Base-by-base conservation (phyloP, 768 basidiomycete genomes). In the Gelatoporia subvermispora region DNA sequence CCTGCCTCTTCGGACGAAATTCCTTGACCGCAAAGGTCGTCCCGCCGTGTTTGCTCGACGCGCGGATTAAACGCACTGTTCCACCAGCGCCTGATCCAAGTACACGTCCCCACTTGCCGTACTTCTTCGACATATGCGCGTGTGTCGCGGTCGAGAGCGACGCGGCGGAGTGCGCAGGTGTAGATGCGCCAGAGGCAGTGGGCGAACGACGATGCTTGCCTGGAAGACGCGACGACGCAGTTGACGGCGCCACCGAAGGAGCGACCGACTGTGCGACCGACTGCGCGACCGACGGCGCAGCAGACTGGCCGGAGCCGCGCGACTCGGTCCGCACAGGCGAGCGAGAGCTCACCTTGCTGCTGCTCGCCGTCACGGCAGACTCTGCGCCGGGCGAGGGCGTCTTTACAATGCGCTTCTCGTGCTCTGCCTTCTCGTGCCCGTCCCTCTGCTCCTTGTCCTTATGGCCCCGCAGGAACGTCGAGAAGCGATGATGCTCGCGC, bases 71-170 rank as follows among this genome's bases (percentile, higher is more conserved):
- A 23, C 96, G 80, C 39, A 99, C 96, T 0, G 96, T 99, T 21
- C 96, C 96, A n/a, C 96, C 96, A 5, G 95, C 96, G 23, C 96
- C 96, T 23, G 86, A 89, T 22, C 96, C 96, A 8, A 99, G 81
- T 16, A 96, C 82, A 44, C 90, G 82, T 35, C 95, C 96, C 90
- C 96, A 96, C 65, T 99, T 99, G 55, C 96, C 96, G 59, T 99
- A 99, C 75, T 97, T 98, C 73, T 98, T 98, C n/a, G 87, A 73
- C 49, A 99, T 73, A 65, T 96, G 93, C 13, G 89, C 90, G 45
- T 94, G 85, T 2, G 89, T 91, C 4, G 87, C 89, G 42, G 84
- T 82, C 13, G 87, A 82, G 20, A 93, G 79, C 2, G 88, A 88
- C 21, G 73, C 64, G 34, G 81, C 69, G 48, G 72, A 68, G 13